Conservation (phyloP, 306 rosid genomes). For the Gynostemma pentaphyllum region DNA sequence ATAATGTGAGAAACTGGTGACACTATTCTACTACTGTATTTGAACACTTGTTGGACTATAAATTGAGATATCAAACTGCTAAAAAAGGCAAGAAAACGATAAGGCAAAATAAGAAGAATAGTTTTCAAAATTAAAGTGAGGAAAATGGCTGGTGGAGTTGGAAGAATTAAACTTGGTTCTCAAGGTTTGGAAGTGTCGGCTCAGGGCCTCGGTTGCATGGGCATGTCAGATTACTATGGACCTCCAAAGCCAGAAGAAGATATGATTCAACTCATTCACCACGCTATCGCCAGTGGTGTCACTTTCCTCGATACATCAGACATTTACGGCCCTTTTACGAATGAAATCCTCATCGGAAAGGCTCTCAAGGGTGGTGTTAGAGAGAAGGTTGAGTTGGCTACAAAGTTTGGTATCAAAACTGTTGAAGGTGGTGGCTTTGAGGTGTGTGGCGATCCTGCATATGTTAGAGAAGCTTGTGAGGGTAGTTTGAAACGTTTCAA, state of each 20-base stretch:
- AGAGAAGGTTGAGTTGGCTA: slow-evolving; percentile 38
- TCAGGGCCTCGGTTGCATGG: slow-evolving; percentile 66
- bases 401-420: slow-evolving; percentile 29
- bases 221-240: slow-evolving; percentile 53
- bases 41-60: no score
- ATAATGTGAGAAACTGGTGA: no score
- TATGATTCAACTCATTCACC: slow-evolving; percentile 55
- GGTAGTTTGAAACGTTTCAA: slow-evolving; percentile 48
- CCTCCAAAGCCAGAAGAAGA: no score
- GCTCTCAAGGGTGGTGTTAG: slow-evolving; percentile 29
- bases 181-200: no score
- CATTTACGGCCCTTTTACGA: slow-evolving; percentile 38
- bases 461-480: slow-evolving; percentile 54
- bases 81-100: no score
- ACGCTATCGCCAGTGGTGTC: slow-evolving; percentile 33
- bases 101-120: no score
- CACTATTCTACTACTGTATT: no score
- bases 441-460: no score
- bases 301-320: slow-evolving; percentile 59
- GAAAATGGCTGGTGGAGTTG: slow-evolving; percentile 23
- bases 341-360: no score
- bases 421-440: slow-evolving; percentile 32
- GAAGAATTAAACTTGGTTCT: slow-evolving; percentile 49
- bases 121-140: background rate
- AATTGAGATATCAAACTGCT: no score